A percentile compares a stretch with the other conserved stretches of the same genome.
phyloP scores from a whole-genome alignment of 225 moss, liverwort and hornwort species.

The Pleurozium schreberi region DNA sequence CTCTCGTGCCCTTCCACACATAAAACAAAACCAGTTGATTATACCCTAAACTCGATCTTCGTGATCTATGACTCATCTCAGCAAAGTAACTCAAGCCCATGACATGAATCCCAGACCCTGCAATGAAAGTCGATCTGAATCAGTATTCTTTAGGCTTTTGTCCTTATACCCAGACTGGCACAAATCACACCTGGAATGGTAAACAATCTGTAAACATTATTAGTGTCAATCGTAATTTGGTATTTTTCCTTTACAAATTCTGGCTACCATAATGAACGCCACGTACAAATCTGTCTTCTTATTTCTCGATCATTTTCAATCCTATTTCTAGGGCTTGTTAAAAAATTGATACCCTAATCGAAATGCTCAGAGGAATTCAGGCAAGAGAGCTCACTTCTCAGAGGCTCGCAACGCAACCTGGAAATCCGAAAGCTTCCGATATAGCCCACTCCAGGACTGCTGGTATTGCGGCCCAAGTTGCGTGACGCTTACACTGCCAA shows the following conservation, averaged over 20 bases:
- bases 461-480: background rate
- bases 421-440: constrained; percentile 17
- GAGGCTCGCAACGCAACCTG: constrained; percentile 23
- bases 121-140: background rate
- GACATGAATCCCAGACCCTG: background rate
- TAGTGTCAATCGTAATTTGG: background rate
- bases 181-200: background rate
- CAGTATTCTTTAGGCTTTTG: background rate
- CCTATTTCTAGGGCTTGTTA: background rate
- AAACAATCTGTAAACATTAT: background rate
- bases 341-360: background rate
- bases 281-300: background rate
- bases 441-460: constrained; percentile 7
- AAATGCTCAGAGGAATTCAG: background rate
- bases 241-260: background rate
- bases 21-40: background rate
- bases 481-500: background rate
- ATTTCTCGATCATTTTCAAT: background rate
- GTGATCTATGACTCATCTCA: background rate
- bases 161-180: background rate
- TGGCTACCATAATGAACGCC: background rate
- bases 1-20: constrained; percentile 46
- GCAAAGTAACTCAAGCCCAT: background rate
- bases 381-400: constrained; percentile 11
- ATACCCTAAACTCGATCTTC: background rate